Base-by-base conservation (phyloP, 2,329 filamentous ascomycete species). In the Neurospora sp. region DNA sequence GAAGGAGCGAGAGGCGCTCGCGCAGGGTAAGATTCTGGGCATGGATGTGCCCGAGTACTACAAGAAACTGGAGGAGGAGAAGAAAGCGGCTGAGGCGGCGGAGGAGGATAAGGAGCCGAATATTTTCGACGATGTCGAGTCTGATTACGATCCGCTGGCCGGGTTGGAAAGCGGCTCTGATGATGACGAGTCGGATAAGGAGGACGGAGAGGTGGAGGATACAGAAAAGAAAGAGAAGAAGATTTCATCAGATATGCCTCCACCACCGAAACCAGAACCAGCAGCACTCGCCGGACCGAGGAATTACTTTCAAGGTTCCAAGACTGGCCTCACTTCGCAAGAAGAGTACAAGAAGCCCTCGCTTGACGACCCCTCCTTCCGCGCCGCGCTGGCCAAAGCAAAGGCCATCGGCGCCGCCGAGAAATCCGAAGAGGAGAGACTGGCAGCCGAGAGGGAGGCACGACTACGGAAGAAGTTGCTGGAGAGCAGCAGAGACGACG, bases 361-460 rank as follows among this genome's bases (percentile, higher is more conserved):
- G 4, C 86, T 90, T 76, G 86, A 85, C 36, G 93, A 97, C 76
- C 91, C 93, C 2, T 88, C 91, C 2, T 90, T 97, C 72, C 85
- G 93, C 73, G 93, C 92, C 3, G 93, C 93, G 0, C 86, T 99
- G 76, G 92, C 93, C 80, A 93, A 93, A 79, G 95, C 95, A 10
- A 91, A 91, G 19, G 83, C 88, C 10, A 83, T 93, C 69, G 82
- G 85, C 79, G 83, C 83, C 70, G 79, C 77, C 74, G 77, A 77
- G 23, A 81, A 78, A 81, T 82, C 74, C 70, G 81, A 75, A 76
- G 78, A 75, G 74, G 79, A 73, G 76, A 80, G 65, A 77, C 79
- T 81, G 71, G 82, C 82, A 68, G 82, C 83, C 5, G 82, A 80
- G 74, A 87, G 89, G 72, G 87, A 90, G 72, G 89, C 89, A 67